Evolutionary conservation across 2,329 filamentous ascomycete genomes (phyloP).

Genomic region (Ceratocystis alfenasii): DNA sequence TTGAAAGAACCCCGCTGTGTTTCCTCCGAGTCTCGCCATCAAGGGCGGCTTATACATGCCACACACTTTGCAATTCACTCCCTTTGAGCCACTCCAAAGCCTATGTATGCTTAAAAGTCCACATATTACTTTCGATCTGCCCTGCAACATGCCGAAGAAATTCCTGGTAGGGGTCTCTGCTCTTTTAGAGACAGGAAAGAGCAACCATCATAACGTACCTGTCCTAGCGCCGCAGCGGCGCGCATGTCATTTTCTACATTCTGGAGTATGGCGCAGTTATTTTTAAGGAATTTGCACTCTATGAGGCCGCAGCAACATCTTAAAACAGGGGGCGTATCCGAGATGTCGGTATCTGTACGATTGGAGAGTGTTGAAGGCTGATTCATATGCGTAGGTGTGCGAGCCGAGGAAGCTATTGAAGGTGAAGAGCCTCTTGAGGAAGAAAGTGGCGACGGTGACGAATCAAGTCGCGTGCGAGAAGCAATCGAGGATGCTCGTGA

Average conservation of each 20-base stretch:
- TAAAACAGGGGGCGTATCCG: constrained; percentile 30
- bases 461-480: constrained; percentile 15
- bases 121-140: background rate
- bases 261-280: constrained; percentile 67
- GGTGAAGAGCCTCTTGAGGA: constrained; percentile 13
- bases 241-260: constrained; percentile 78
- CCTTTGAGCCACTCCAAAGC: constrained; percentile 13
- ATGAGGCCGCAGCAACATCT: constrained; percentile 75
- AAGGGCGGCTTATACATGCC: constrained; percentile 12
- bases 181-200: background rate
- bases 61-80: constrained; percentile 4
- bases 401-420: background rate
- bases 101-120: constrained; percentile 5
- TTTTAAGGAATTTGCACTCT: constrained; percentile 67
- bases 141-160: constrained; percentile 6
- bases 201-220: constrained; percentile 53
- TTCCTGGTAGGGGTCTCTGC: background rate
- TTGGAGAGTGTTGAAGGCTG: constrained; percentile 1
- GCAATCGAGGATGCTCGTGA: constrained; percentile 18
- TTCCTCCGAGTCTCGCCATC: background rate
- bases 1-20: background rate
- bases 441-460: constrained; percentile 15
- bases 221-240: constrained; percentile 74
- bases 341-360: background rate
- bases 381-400: constrained; percentile 4